Evolutionary conservation across 345 rosid genomes (phyloP).

Genomic region (Citrus reticulata): DNA sequence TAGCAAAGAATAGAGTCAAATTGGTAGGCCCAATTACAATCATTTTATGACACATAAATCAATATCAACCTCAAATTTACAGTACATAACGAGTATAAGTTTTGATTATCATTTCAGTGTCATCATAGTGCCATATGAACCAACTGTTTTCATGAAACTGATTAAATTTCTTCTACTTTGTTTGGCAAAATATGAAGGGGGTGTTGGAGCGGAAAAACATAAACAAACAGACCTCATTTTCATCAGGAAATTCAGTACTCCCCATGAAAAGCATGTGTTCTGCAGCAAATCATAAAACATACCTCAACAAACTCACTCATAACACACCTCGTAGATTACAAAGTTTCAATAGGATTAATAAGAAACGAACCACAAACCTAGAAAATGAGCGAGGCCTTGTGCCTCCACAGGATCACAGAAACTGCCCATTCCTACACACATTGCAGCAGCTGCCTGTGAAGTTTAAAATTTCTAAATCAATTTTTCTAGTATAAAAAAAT

Average conservation of each 20-base stretch:
- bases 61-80: not conserved
- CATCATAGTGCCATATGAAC: not conserved
- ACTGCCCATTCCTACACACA: constrained; percentile 98
- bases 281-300: constrained; percentile 31
- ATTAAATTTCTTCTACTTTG: not conserved
- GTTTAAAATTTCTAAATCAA: constrained; percentile 1
- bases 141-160: not conserved
- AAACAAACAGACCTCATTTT: constrained; percentile 76
- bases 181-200: not conserved
- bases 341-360: not conserved
- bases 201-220: not conserved
- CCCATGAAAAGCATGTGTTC: constrained; percentile 99
- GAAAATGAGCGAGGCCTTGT: constrained; percentile 97
- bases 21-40: constrained; percentile 13
- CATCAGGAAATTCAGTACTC: constrained; percentile 86
- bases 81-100: not conserved
- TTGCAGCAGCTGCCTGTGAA: constrained; percentile 95
- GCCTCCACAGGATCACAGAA: constrained; percentile 91
- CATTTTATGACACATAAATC: not conserved
- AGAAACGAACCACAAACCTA: constrained; percentile 52
- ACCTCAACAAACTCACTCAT: not conserved
- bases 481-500: not conserved
- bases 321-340: not conserved
- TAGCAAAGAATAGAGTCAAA: constrained; percentile 59
- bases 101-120: not conserved